Conservation (phyloP, 768 basidiomycete species). For the Suillus ampliporus region DNA sequence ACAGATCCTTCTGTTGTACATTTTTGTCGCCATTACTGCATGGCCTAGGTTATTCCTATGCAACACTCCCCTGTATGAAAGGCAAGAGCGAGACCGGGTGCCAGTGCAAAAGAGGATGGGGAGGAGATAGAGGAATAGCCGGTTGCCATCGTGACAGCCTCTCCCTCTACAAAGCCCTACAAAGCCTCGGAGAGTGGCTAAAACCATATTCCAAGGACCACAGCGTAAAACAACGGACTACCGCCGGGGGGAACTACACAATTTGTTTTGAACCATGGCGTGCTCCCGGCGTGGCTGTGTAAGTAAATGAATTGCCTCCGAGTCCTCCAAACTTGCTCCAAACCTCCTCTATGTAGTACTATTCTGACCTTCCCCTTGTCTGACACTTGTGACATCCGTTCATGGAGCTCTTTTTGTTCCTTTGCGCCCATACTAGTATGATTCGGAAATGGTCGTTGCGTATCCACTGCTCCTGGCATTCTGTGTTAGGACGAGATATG, state of each 20-base stretch:
- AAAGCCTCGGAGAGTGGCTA: slow-evolving; percentile 41
- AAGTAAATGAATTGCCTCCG: neutral
- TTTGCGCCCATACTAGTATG: neutral
- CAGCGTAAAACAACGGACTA: too few species aligned
- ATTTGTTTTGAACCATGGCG: too few species aligned
- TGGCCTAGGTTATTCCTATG: neutral
- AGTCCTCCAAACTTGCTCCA: too few species aligned
- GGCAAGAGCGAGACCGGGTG: slow-evolving; percentile 38
- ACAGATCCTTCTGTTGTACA: neutral
- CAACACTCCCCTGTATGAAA: too few species aligned
- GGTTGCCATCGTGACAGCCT: slow-evolving; percentile 24
- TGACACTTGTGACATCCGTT: neutral
- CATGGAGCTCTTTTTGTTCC: neutral
- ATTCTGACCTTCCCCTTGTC: neutral
- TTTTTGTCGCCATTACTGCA: neutral
- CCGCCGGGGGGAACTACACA: too few species aligned
- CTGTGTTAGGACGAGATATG: too few species aligned
- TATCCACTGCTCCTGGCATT: too few species aligned
- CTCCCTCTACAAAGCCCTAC: slow-evolving; percentile 38
- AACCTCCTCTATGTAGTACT: too few species aligned
- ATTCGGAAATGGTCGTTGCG: too few species aligned
- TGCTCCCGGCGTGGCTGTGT: too few species aligned
- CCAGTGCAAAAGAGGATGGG: slow-evolving; percentile 36
- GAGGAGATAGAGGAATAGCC: slow-evolving; percentile 45
- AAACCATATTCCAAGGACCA: too few species aligned